These are phyloP conservation scores for Penicillium sp. DNA, from an alignment of 2,329 filamentous ascomycete genomes.

Conservation along the genomic window DNA sequence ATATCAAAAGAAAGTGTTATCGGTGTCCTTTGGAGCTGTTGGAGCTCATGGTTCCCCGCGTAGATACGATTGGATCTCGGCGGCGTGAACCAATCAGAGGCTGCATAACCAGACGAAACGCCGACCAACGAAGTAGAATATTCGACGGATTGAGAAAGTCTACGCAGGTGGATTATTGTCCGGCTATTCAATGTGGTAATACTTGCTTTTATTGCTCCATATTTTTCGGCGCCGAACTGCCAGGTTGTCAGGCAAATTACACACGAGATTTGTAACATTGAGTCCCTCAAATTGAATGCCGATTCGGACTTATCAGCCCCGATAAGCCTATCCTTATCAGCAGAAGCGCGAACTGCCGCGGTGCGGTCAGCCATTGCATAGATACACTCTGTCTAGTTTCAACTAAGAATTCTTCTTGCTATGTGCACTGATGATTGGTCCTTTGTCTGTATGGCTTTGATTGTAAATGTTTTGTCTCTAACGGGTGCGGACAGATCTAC, in stretches of 20 bases:
- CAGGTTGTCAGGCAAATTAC: neutral
- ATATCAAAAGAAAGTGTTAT: constrained; percentile 21
- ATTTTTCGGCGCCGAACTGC: neutral
- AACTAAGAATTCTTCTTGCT: neutral
- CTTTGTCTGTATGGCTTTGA: neutral
- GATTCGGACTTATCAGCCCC: neutral
- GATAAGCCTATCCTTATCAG: neutral
- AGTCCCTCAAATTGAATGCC: neutral
- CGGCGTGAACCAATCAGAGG: constrained; percentile 24
- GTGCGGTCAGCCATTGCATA: neutral
- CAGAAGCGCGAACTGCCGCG: neutral
- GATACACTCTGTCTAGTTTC: neutral
- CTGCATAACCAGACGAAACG: constrained; percentile 8
- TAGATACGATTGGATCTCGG: constrained; percentile 26
- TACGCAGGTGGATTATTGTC: constrained; percentile 10
- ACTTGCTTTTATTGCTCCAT: neutral
- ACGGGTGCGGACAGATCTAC: no score
- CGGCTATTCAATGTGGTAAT: constrained; percentile 8
- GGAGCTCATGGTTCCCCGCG: constrained; percentile 23
- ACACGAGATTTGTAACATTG: neutral
- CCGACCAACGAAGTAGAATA: constrained; percentile 17
- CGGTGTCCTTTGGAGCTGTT: constrained; percentile 16
- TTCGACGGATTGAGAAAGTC: constrained; percentile 26
- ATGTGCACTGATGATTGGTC: neutral
- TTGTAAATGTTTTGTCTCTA: neutral